Evolutionary conservation across 306 rosid genomes (phyloP).

Genomic region (Prosopis cineraria): DNA sequence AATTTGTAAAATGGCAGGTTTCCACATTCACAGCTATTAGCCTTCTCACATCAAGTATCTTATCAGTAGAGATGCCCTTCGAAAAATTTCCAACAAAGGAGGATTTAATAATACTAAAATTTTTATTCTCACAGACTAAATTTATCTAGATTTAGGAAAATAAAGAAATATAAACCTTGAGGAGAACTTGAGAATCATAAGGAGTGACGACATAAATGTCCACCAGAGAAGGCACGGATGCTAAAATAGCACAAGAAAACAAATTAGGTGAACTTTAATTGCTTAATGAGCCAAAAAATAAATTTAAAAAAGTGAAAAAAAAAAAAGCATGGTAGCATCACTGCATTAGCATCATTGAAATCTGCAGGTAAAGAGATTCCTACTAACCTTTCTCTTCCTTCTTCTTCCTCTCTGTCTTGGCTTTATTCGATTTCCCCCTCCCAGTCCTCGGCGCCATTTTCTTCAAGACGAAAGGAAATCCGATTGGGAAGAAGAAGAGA

Average conservation of each 20-base stretch:
- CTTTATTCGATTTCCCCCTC: conserved; percentile 70
- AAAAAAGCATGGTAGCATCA: background rate
- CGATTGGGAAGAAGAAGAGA: background rate
- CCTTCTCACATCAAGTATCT: conserved; percentile 83
- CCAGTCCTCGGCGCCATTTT: conserved; percentile 91
- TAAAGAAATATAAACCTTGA: conserved; percentile 58
- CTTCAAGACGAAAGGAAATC: background rate
- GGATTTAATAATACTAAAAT: background rate
- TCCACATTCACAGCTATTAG: conserved; percentile 83
- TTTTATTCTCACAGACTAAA: background rate
- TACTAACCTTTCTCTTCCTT: conserved; percentile 87
- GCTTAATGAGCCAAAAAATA: background rate
- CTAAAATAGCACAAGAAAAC: conserved; percentile 22
- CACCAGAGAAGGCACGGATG: conserved; percentile 73
- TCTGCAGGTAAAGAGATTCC: conserved; percentile 11
- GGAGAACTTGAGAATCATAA: conserved; percentile 62
- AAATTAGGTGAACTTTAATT: background rate
- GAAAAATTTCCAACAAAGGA: conserved; percentile 3
- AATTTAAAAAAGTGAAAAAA: background rate
- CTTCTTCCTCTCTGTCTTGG: conserved; percentile 89
- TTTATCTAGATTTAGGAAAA: background rate
- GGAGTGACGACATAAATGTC: conserved; percentile 78
- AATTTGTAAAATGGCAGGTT: conserved; percentile 89
- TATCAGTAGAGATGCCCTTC: conserved; percentile 95
- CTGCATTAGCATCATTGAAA: background rate